Evolutionary conservation across 2,329 filamentous ascomycete genomes (phyloP).

Genomic region (Pestalotiopsis sp.): DNA sequence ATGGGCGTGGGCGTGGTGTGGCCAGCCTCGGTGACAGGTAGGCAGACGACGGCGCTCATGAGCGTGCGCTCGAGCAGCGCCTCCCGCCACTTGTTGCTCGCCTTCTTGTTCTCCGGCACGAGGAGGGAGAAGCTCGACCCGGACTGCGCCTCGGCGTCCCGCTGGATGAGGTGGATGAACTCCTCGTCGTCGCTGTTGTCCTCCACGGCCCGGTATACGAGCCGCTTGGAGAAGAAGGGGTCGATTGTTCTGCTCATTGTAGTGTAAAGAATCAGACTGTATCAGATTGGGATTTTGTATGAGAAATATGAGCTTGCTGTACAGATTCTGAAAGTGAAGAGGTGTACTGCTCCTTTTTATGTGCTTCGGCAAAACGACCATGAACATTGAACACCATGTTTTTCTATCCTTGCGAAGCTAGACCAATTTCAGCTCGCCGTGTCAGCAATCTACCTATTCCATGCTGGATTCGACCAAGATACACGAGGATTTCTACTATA

Average conservation of each 20-base stretch:
- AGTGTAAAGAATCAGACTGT: neutral
- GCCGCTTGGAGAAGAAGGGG: conserved; percentile 37
- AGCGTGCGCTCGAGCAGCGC: conserved; percentile 30
- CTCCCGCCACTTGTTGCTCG: conserved; percentile 30
- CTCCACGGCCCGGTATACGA: conserved; percentile 39
- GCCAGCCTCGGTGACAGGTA: conserved; percentile 21
- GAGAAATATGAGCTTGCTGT: neutral
- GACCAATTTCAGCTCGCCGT: conserved; percentile 6
- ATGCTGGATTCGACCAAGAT: neutral
- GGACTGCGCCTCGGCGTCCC: conserved; percentile 30
- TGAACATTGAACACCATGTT: neutral
- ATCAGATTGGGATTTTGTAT: neutral
- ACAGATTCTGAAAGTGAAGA: neutral
- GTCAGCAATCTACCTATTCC: neutral
- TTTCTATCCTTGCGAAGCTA: neutral
- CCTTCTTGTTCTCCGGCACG: conserved; percentile 30
- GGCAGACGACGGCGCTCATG: conserved; percentile 39
- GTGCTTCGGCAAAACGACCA: neutral
- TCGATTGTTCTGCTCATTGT: conserved; percentile 24
- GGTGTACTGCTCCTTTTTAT: neutral
- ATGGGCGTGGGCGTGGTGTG: conserved; percentile 23
- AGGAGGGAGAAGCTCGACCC: conserved; percentile 30
- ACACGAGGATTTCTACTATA: neutral
- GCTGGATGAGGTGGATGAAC: conserved; percentile 32
- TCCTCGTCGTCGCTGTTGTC: conserved; percentile 32